phyloP scores from a whole-genome alignment of 176 grass and related monocot species.

The Aegilops speltoides region DNA sequence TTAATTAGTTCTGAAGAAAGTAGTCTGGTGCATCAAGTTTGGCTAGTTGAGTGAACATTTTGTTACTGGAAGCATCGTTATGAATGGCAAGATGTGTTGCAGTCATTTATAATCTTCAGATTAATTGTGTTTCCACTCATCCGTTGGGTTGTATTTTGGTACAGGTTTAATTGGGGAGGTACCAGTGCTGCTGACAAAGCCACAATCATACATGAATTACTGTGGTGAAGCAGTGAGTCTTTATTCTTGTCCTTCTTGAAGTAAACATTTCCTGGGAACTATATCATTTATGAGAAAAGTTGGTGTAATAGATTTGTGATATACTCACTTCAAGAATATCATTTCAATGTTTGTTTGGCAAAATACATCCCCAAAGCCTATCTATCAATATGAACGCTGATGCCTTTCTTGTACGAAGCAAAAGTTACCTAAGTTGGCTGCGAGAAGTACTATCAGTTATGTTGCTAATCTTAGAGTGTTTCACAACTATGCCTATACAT shows the following conservation, averaged over 20 bases:
- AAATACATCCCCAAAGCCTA: background rate
- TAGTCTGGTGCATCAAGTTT: constrained; percentile 5
- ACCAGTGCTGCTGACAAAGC: constrained; percentile 83
- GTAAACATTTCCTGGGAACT: background rate
- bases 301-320: background rate
- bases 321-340: background rate
- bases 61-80: background rate
- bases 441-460: background rate
- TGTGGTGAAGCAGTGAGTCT: constrained; percentile 77
- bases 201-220: constrained; percentile 96
- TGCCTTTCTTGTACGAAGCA: constrained; percentile 16
- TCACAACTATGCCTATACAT: constrained; percentile 4
- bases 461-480: constrained; percentile 2
- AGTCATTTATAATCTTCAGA: background rate
- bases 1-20: constrained; percentile 17
- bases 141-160: constrained; percentile 37
- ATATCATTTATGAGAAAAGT: constrained; percentile 13
- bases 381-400: background rate
- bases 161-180: constrained; percentile 90
- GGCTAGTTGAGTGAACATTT: background rate
- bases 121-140: constrained; percentile 18
- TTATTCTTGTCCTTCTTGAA: constrained; percentile 20
- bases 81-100: background rate
- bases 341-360: background rate
- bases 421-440: constrained; percentile 1